Base-by-base conservation (phyloP, 164 flowering plant genomes). In the Vitis amurensis region DNA sequence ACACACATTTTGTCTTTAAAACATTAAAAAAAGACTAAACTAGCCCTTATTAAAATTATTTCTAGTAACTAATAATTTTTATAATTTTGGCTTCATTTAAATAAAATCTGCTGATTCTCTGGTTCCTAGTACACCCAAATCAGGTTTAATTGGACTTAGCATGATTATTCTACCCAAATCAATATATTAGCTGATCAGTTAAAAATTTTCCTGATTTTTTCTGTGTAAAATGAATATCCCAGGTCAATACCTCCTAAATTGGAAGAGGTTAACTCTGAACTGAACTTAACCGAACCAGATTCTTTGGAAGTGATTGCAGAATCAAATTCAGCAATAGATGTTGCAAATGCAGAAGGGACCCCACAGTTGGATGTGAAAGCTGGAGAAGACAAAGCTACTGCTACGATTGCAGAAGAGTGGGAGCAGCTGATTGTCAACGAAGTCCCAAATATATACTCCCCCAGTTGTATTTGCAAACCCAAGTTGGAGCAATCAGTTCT, bases 391-490 rank as follows among this genome's bases (percentile, higher is more conserved):
- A 73, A 72, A 68, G 58, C 70, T 11, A 52, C 57, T 61, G 70
- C 78, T 37, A 31, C 67, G 16, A 68, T 85, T 65, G 55, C 89
- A 67, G 87, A 86, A 71, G 92, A 90, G 74, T 91, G 98, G 98
- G 94, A 90, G 74, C 85, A 86, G 72, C 80, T 94, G 55, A 77
- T 90, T 65, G 85, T 91, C 50, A 74, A 66, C 59, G 87, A 88
- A 72, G 65, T 79, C 11, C 76, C 89, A 7, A 68, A n/a, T 29
- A 78, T 68, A 53, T 64, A 59, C 71, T 83, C 86, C 64, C 87
- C 87, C 14, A 68, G 78, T 58, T 65, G 77, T 63, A 53, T 49
- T 55, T 70, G 84, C 49, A 82, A 69, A 61, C 73, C 81, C 23
- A 82, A 70, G 70, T 56, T 55, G 15, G 81, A 78, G 58, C 72